Conservation (phyloP, 129 eudicot genomes). For the Tagetes patula region DNA sequence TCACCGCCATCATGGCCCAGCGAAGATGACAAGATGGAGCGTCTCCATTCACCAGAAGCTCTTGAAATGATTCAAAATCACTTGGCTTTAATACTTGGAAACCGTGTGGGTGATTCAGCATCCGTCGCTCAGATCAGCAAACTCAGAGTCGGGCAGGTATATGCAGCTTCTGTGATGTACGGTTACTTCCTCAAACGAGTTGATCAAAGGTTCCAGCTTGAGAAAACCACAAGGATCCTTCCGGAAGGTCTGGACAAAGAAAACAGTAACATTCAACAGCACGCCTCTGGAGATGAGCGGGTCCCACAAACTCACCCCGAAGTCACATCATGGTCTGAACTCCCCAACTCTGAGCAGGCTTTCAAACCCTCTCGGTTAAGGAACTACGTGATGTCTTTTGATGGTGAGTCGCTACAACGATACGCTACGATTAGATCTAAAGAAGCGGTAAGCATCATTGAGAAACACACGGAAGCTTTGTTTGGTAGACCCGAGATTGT, state of each 20-base stretch:
- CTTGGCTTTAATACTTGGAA: constrained; percentile 67
- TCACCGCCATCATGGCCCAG: constrained; percentile 57
- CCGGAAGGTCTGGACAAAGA: constrained; percentile 46
- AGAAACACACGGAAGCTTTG: constrained; percentile 95
- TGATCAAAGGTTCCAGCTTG: constrained; percentile 90
- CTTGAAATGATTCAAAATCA: constrained; percentile 89
- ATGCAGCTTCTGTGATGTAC: constrained; percentile 89
- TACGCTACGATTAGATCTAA: constrained; percentile 81
- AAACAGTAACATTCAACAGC: constrained; percentile 29
- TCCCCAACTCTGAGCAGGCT: constrained; percentile 46
- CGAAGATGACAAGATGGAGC: constrained; percentile 68
- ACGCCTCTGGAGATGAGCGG: constrained; percentile 38
- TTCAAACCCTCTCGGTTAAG: constrained; percentile 62
- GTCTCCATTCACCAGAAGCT: constrained; percentile 78
- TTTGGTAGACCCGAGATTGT: constrained; percentile 91
- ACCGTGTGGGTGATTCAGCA: constrained; percentile 48
- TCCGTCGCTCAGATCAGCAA: constrained; percentile 74
- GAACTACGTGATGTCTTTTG: constrained; percentile 90
- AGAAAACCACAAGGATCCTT: constrained; percentile 68
- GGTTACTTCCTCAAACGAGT: constrained; percentile 82
- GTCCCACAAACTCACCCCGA: constrained; percentile 61
- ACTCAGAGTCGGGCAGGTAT: constrained; percentile 83
- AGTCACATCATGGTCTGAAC: constrained; percentile 56
- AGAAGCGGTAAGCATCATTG: constrained; percentile 77
- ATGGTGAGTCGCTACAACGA: constrained; percentile 75